A percentile compares a stretch with the other conserved stretches of the same genome.
phyloP scores from a whole-genome alignment of 1,284 basidiomycete genomes.

The Trametes versicolor region DNA sequence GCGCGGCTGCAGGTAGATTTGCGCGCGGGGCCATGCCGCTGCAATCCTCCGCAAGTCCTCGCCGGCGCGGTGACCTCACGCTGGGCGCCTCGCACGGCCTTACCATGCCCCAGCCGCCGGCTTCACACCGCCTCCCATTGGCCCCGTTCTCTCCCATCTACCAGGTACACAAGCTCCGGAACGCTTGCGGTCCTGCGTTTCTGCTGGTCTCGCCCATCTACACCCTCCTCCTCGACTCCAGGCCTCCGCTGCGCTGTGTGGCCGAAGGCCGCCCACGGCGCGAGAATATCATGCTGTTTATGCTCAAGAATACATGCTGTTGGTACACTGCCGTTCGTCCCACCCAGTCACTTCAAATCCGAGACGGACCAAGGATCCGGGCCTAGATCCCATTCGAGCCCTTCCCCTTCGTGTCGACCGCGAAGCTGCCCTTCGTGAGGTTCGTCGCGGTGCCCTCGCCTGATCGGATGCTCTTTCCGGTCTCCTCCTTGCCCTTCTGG shows the following conservation, averaged over 20 bases:
- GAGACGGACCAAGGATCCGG: neutral
- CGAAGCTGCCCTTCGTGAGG: slow-evolving; percentile 51
- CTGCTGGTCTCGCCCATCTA: neutral
- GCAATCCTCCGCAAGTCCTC: neutral
- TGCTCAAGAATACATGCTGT: slow-evolving; percentile 12
- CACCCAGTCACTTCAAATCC: slow-evolving; percentile 1
- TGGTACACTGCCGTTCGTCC: slow-evolving; percentile 15
- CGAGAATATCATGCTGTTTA: slow-evolving; percentile 2
- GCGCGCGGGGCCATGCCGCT: slow-evolving; percentile 6
- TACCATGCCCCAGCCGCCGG: slow-evolving; percentile 3
- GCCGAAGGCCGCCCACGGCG: neutral
- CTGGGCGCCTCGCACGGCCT: slow-evolving; percentile 18
- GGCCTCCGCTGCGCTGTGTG: neutral
- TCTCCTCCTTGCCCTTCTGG: slow-evolving; percentile 66
- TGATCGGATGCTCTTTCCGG: slow-evolving; percentile 53
- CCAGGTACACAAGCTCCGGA: neutral
- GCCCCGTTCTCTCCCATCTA: neutral
- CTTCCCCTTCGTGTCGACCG: slow-evolving; percentile 53
- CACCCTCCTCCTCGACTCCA: neutral
- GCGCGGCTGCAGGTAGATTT: neutral
- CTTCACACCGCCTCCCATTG: slow-evolving; percentile 13
- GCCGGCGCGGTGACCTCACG: slow-evolving; percentile 22
- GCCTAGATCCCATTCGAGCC: slow-evolving; percentile 34
- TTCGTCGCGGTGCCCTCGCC: slow-evolving; percentile 43
- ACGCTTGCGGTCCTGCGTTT: neutral